phyloP scores from a whole-genome alignment of 345 rosid species.

The Eucalyptus globulus region DNA sequence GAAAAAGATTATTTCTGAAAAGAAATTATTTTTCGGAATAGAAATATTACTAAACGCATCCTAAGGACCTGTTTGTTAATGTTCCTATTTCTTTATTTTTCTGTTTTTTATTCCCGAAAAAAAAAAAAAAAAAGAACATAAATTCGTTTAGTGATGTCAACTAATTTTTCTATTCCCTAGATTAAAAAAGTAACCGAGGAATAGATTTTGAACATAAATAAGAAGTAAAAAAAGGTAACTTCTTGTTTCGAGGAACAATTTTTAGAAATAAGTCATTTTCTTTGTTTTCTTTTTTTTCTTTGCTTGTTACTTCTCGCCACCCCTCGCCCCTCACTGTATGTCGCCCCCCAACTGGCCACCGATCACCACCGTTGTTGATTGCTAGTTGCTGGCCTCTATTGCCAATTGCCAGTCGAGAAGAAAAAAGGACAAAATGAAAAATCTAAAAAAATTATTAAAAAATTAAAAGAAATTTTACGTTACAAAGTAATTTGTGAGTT shows the following conservation, averaged over 20 bases:
- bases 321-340: rapidly evolving
- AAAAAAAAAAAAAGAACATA: no score
- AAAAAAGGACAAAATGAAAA: no score
- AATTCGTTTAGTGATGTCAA: no score
- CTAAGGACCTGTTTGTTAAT: rapidly evolving
- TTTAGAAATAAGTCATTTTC: no score
- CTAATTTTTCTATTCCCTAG: rapidly evolving
- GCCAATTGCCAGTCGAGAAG: rapidly evolving
- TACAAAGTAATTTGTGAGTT: no score
- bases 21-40: rapidly evolving
- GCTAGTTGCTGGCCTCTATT: rapidly evolving
- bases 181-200: rapidly evolving
- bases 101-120: no score
- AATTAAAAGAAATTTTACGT: no score
- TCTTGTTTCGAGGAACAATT: rapidly evolving
- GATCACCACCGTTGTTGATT: rapidly evolving
- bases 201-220: rapidly evolving
- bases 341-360: rapidly evolving
- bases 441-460: rapidly evolving
- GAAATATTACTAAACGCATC: rapidly evolving
- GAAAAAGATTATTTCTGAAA: no score
- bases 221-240: no score
- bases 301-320: no score
- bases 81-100: rapidly evolving
- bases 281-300: no score